Conservation (phyloP, 2,329 filamentous ascomycete species). For the Arthrinium phaeospermum region DNA sequence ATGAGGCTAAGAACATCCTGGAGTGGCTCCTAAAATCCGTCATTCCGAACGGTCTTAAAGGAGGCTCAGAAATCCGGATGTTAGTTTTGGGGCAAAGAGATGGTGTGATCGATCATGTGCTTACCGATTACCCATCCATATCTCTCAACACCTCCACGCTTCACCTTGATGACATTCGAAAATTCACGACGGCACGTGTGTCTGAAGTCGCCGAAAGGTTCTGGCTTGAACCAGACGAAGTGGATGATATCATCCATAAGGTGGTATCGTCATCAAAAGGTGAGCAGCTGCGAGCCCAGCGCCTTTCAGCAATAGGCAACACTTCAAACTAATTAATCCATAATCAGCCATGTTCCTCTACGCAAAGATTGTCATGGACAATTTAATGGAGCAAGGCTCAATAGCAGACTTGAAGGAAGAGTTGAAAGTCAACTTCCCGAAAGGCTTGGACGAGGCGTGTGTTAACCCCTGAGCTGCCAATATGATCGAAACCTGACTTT, state of each 20-base stretch:
- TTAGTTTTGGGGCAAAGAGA: background rate
- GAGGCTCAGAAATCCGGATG: background rate
- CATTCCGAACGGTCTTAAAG: background rate
- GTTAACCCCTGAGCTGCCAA: background rate
- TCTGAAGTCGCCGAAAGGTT: background rate
- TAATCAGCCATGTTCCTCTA: conserved; percentile 33
- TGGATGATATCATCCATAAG: background rate
- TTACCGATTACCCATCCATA: background rate
- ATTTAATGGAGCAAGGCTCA: conserved; percentile 28
- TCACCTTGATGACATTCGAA: background rate
- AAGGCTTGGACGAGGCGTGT: background rate
- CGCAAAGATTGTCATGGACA: conserved; percentile 30
- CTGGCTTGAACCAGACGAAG: background rate
- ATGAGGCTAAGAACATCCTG: background rate
- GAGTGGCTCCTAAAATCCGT: background rate
- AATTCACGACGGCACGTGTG: background rate
- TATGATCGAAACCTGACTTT: background rate
- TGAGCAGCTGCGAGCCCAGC: background rate
- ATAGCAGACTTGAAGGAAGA: conserved; percentile 28
- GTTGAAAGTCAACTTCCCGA: background rate
- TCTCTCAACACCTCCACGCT: background rate
- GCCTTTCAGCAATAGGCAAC: background rate
- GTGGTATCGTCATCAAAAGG: background rate
- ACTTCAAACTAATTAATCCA: no score
- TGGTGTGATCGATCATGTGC: background rate